Evolutionary conservation across 2,329 filamentous ascomycete genomes (phyloP), one percentile per base, ranked within the genome.

Genomic region (Scopulariopsis brevicaulis): DNA sequence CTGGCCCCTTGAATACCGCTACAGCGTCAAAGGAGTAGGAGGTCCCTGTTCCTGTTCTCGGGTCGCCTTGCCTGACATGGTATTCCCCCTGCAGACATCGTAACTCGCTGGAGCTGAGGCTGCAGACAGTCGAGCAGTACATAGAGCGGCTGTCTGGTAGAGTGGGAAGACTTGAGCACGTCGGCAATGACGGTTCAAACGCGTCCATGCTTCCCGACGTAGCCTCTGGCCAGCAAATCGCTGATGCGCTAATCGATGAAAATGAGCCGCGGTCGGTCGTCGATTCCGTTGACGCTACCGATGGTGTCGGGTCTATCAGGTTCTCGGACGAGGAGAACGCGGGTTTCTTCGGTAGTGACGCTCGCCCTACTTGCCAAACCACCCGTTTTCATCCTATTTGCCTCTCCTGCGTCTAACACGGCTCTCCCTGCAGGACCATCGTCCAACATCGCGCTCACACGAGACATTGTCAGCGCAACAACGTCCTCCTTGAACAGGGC

Each of bases 1-100:
- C 54, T n/a, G 54, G 34, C n/a, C 54, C 54, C 11, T 55, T 55
- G 22, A 55, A 46, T 25, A 55, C 54, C n/a, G 54, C 54, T 8
- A 43, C 54, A 20, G 54, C 54, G 12, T 55, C 54, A 10, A 55
- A 43, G 15, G 54, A 46, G 54, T 55, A 32, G 22, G 54, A 24
- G 10, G 5, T 18, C 15, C n/a, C 24, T 25, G 37, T 12, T 40
- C 12, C 3, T 12, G 3, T 40, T 40, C 4, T 18, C 12, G 4
- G 11, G 18, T 18, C 37, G 12, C 11, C 37, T 14, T 15, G 12
- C 18, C 12, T 40, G 37, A 40, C 37, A 18, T 18, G 14, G 12
- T 40, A 14, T 40, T 3, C 18, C 18, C 11, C 12, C 11, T 12
- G 22, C n/a, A 55, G 54, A 28, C 54, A 55, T 35, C 54, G 28